phyloP scores from a whole-genome alignment of 108 stramenopile species.

The Conticribra guillardii region DNA sequence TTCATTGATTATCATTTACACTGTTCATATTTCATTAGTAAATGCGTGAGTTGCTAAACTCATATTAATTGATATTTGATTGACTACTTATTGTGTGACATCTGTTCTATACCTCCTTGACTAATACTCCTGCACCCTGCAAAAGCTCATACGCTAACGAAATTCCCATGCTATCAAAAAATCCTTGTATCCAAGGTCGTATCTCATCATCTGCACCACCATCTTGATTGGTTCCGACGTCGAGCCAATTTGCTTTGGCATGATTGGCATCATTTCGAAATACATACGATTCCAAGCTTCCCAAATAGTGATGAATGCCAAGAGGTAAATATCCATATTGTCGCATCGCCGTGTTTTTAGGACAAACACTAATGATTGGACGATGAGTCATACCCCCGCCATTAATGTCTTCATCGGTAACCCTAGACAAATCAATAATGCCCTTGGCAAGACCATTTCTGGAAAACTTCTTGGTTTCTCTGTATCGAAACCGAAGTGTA shows the following conservation, averaged over 20 bases:
- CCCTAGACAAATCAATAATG: slow-evolving; percentile 49
- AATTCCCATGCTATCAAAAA: not conserved
- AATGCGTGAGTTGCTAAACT: too few relatives aligned
- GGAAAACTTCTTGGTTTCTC: not conserved
- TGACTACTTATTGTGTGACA: too few relatives aligned
- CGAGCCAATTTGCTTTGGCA: not conserved
- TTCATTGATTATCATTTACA: too few relatives aligned
- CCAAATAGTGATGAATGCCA: slow-evolving; percentile 59
- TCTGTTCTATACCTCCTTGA: not conserved
- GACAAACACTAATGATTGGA: slow-evolving; percentile 49
- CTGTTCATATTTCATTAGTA: too few relatives aligned
- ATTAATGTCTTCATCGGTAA: slow-evolving; percentile 36
- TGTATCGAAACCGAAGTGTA: not conserved
- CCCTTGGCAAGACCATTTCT: slow-evolving; percentile 53
- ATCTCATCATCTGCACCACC: not conserved
- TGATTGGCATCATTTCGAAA: slow-evolving; percentile 49
- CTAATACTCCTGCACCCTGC: not conserved
- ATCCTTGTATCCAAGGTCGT: not conserved
- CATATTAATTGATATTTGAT: too few relatives aligned
- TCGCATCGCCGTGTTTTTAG: not conserved
- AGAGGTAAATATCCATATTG: slow-evolving; percentile 5
- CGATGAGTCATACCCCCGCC: slow-evolving; percentile 44
- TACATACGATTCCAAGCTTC: slow-evolving; percentile 45
- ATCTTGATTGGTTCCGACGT: not conserved
- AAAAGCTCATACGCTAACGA: not conserved